Evolutionary conservation across 805 yeast genomes (phyloP), one percentile per base, ranked within the genome.

Genomic region (Dipodascopsis uninucleata): DNA sequence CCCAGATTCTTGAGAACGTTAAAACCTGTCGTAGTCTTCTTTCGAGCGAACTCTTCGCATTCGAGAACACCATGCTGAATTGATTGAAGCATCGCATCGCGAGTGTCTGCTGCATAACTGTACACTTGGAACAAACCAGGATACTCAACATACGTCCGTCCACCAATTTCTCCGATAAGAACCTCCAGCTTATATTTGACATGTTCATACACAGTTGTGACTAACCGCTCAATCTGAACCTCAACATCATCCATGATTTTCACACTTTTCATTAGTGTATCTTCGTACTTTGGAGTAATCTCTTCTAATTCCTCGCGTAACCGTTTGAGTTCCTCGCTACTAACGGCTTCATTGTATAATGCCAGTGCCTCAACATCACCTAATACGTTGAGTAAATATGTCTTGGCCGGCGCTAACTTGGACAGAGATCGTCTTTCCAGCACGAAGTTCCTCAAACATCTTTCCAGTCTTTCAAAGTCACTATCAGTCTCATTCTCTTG

Each of bases 361-460:
- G 94, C 74, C 17, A 93, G 69, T 1, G 68, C 65, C 39, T 69
- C 68, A 31, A 90, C 59, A 58, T 93, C 99, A 18, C 63, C 63
- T 32, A 85, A 72, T 9, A 89, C 60, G 57, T 88, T 90, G 16
- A 72, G 49, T 23, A 90, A 66, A 57, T 84, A 93, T n/a, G 82
- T 89, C 60, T 88, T 87, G 0, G 96, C 97, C 0, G 99, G 99
- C 28, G 86, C 75, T 10, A 93, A 70, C 61, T 93, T 93, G 0
- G 97, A 88, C 8, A 84, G 64, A 0, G 96, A 79, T 58, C 98
- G 76, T 58, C 89, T 93, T 55, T 90, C 95, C 18, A 93, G 71
- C 3, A 93, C 81, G 63, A 93, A 93, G 53, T 81, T 80, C 41
- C 97, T 75, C 45, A 93, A 70, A 1, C 95, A 81, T 5, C 85